Base-by-base conservation (phyloP, 345 rosid species). In the Euphorbia pulcherrima region DNA sequence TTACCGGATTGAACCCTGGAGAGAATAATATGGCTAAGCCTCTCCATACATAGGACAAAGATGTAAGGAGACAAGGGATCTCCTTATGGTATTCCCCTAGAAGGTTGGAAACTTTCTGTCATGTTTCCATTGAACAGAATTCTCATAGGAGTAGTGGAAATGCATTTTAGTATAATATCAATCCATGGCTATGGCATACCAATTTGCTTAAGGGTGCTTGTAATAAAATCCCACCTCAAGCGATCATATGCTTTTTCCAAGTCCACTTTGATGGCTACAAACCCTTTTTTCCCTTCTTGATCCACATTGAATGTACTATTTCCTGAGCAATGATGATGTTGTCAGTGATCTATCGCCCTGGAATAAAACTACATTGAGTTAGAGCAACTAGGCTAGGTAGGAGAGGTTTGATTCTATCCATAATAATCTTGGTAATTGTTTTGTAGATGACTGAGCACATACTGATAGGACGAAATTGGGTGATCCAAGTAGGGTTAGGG, bases 391-490 rank as follows among this genome's bases (percentile, higher is more conserved):
- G 2, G 11, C 6, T 4, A 0, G 1, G 0, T 14, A 68, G 17
- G 1, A 23, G 6, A 14, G 54, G 37, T 14, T 17, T 12, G 3
- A 68, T 21, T 6, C 64, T 4, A 5, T 17, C 26, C 0, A 27
- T 41, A 0, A 68, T 26, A 0, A 57, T 21, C 16, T 68, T 68
- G 5, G 56, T 41, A 0, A 58, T 46, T 3, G 58, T 8, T 28
- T 57, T 68, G 11, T 53, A 23, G 0, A 6, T 1, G 0, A 55
- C 50, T 0, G 6, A 18, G 14, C 62, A 67, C 0, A 68, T 10
- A 3, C 72, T 59, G 3, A 68, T 68, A 0, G 72, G 65, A 10
- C 55, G 6, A 13, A 68, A 37, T 9, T 57, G 72, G 20, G 2
- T 4, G 1, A 17, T 1, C 1, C 6, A 1, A 16, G 1, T 20